Evolutionary conservation across 441 rosid species (phyloP).

Genomic region (Gossypium schwendimanii): DNA sequence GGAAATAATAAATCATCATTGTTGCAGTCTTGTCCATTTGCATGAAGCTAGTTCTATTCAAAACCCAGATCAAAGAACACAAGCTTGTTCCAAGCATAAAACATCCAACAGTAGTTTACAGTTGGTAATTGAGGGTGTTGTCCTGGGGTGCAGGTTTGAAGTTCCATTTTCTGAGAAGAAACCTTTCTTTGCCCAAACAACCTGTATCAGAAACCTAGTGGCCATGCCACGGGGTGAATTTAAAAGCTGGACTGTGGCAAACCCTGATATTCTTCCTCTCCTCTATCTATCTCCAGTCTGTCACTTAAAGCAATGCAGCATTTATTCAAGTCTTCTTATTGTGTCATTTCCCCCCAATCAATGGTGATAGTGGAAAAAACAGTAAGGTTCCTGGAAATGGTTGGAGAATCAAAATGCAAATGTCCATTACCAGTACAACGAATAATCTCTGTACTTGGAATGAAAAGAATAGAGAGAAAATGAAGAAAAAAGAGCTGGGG

Average conservation of each 20-base stretch:
- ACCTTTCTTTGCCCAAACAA: neutral
- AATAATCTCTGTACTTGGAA: neutral
- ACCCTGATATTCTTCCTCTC: neutral
- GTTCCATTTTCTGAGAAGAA: neutral
- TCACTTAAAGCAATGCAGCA: neutral
- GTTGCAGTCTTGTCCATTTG: neutral
- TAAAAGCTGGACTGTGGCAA: neutral
- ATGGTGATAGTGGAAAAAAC: neutral
- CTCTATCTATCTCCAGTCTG: neutral
- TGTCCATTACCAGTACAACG: neutral
- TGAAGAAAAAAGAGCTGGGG: neutral
- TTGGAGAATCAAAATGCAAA: neutral
- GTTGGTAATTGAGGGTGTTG: neutral
- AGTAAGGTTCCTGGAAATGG: neutral
- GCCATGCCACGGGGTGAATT: neutral
- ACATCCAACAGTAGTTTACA: neutral
- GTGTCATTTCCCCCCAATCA: neutral
- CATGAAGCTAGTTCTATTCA: neutral
- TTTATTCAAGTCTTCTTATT: neutral
- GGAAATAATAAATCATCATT: neutral
- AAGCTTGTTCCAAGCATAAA: neutral
- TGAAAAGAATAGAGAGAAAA: neutral
- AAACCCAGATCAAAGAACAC: neutral
- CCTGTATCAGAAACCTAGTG: neutral
- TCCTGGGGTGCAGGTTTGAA: too few relatives aligned